These are phyloP conservation scores for Eleusine indica DNA, from an alignment of 176 grass and related monocot species.

Conservation along the genomic window DNA sequence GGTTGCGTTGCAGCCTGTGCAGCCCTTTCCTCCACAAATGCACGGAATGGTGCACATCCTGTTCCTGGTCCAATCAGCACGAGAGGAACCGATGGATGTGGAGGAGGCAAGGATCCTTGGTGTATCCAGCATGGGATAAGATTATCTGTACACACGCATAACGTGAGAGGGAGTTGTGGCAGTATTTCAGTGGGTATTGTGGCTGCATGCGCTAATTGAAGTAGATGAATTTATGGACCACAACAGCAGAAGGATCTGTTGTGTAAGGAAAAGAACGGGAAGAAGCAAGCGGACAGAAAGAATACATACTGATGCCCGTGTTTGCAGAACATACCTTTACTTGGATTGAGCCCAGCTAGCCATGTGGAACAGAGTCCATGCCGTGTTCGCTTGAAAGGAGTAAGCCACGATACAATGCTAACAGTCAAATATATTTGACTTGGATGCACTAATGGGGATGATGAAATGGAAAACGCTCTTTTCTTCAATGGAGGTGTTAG, in stretches of 20 bases:
- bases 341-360: conserved; percentile 64
- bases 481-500: conserved; percentile 90
- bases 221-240: background rate
- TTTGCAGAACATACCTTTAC: conserved; percentile 47
- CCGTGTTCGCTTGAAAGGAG: conserved; percentile 73
- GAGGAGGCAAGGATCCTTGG: conserved; percentile 62
- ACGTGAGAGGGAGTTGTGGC: background rate
- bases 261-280: background rate
- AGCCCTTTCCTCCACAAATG: conserved; percentile 79
- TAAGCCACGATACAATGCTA: conserved; percentile 75
- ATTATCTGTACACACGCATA: conserved; percentile 53
- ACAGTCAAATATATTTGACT: conserved; percentile 85
- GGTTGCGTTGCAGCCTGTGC: conserved; percentile 40
- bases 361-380: conserved; percentile 85
- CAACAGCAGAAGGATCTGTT: background rate
- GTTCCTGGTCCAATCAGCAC: conserved; percentile 92
- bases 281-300: background rate
- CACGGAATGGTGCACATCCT: conserved; percentile 86
- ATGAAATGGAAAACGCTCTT: conserved; percentile 94
- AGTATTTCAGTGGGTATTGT: background rate
- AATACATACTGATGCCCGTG: background rate
- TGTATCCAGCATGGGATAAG: conserved; percentile 78
- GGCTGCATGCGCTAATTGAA: conserved; percentile 3
- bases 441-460: conserved; percentile 75
- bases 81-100: conserved; percentile 66